A percentile compares a stretch with the other conserved stretches of the same genome.
Evolutionary conservation across 108 stramenopile species (phyloP).

Genomic region (Discostella pseudostelligera): DNA sequence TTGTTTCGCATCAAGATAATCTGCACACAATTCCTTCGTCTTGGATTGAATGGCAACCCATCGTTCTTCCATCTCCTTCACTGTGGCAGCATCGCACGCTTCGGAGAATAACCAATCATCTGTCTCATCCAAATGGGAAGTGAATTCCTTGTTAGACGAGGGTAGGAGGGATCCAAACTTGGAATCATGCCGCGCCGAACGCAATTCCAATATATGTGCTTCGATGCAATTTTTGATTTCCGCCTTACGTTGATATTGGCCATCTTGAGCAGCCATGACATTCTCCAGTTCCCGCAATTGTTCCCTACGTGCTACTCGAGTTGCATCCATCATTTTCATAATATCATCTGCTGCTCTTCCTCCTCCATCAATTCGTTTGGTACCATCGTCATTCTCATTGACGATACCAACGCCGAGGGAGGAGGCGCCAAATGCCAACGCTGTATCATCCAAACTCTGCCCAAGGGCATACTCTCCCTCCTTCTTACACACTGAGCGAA

Average conservation of each 20-base stretch:
- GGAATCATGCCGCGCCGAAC: slow-evolving; percentile 44
- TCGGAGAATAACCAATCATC: slow-evolving; percentile 61
- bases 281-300: slow-evolving; percentile 30
- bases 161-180: slow-evolving; percentile 46
- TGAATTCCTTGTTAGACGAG: slow-evolving; percentile 26
- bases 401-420: slow-evolving; percentile 8
- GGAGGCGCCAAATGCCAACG: slow-evolving; percentile 53
- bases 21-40: slow-evolving; percentile 40
- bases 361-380: neutral
- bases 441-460: slow-evolving; percentile 59
- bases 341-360: no score
- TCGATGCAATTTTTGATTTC: slow-evolving; percentile 53
- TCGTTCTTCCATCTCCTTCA: slow-evolving; percentile 39
- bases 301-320: slow-evolving; percentile 15
- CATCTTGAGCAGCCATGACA: slow-evolving; percentile 41
- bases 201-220: slow-evolving; percentile 49
- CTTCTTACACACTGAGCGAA: slow-evolving; percentile 24
- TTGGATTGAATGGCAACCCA: slow-evolving; percentile 23
- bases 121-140: slow-evolving; percentile 31
- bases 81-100: slow-evolving; percentile 42
- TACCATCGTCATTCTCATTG: neutral
- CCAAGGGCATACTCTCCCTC: slow-evolving; percentile 34
- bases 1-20: slow-evolving; percentile 40
- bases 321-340: slow-evolving; percentile 1
- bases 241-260: slow-evolving; percentile 25